Conservation (phyloP, 2,329 filamentous ascomycete genomes). For the Aspergillus terreus region DNA sequence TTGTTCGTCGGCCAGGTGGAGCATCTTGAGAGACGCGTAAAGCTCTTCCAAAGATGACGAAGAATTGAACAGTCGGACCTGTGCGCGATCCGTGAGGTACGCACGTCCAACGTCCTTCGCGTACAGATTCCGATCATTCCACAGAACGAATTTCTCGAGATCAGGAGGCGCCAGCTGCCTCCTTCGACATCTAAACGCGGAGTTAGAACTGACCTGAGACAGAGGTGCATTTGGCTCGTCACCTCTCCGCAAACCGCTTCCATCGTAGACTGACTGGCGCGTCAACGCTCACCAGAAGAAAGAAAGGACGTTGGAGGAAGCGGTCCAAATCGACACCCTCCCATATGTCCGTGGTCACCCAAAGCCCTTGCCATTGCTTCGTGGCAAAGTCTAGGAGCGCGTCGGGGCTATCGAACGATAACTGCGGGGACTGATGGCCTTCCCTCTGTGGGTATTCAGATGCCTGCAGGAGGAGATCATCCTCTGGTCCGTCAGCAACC, state of each 20-base stretch:
- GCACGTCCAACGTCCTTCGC: conserved; percentile 60
- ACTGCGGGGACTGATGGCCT: conserved; percentile 16
- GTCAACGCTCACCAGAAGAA: conserved; percentile 87
- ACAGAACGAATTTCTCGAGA: conserved; percentile 58
- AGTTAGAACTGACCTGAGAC: not conserved
- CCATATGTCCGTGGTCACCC: conserved; percentile 81
- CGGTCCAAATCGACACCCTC: conserved; percentile 69
- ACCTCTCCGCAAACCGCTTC: conserved; percentile 66
- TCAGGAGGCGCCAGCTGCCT: conserved; percentile 49
- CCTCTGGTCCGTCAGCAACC: conserved; percentile 21
- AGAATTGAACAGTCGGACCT: conserved; percentile 83
- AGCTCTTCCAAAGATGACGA: conserved; percentile 68
- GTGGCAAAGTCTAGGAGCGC: conserved; percentile 82
- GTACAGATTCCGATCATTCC: conserved; percentile 74
- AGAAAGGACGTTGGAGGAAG: conserved; percentile 79
- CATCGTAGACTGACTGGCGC: conserved; percentile 82
- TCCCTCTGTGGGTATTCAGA: conserved; percentile 18
- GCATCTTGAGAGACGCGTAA: conserved; percentile 65
- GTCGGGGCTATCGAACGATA: conserved; percentile 59
- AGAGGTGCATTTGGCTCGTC: conserved; percentile 11
- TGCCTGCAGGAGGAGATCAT: conserved; percentile 25
- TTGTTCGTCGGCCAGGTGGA: conserved; percentile 73
- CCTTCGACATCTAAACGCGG: conserved; percentile 43
- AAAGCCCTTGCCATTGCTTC: conserved; percentile 74
- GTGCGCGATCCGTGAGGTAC: conserved; percentile 73